Evolutionary conservation across 768 basidiomycete species (phyloP).

Genomic region (Lactarius pseudohatsudake): DNA sequence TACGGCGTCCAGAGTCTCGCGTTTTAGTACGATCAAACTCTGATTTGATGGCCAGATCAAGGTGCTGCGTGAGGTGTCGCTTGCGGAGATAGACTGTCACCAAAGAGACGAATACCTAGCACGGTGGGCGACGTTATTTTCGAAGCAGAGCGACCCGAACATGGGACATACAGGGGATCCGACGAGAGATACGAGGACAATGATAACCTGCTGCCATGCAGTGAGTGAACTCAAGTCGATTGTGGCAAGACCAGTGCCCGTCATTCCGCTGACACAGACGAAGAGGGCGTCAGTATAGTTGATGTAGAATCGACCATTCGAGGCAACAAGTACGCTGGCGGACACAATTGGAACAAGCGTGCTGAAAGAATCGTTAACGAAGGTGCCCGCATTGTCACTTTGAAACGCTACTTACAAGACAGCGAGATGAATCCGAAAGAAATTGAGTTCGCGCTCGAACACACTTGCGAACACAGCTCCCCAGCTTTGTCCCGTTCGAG

Average conservation of each 20-base stretch:
- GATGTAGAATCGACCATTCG: slow-evolving; percentile 40
- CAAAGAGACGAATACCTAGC: slow-evolving; percentile 39
- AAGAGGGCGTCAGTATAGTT: slow-evolving; percentile 41
- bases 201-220: slow-evolving; percentile 34
- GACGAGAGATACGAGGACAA: slow-evolving; percentile 30
- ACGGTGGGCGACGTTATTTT: too few species aligned
- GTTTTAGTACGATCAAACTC: slow-evolving; percentile 29
- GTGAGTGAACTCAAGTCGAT: slow-evolving; percentile 32
- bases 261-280: slow-evolving; percentile 40
- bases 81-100: slow-evolving; percentile 42
- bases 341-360: slow-evolving; percentile 41
- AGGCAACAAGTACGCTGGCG: slow-evolving; percentile 46
- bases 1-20: background rate
- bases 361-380: slow-evolving; percentile 26
- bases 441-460: slow-evolving; percentile 28
- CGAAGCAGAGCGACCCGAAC: slow-evolving; percentile 2
- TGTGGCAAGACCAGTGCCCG: slow-evolving; percentile 37
- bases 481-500: background rate
- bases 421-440: slow-evolving; percentile 31
- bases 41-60: slow-evolving; percentile 21
- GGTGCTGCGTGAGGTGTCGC: slow-evolving; percentile 27
- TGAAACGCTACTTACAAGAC: slow-evolving; percentile 31
- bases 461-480: background rate
- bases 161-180: slow-evolving; percentile 32
- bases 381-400: too few species aligned